Percentiles rank a stretch among this genome's conserved stretches.
These are phyloP conservation scores for Naganishia albida DNA, from an alignment of 1,284 basidiomycete species.

Conservation along the genomic window DNA sequence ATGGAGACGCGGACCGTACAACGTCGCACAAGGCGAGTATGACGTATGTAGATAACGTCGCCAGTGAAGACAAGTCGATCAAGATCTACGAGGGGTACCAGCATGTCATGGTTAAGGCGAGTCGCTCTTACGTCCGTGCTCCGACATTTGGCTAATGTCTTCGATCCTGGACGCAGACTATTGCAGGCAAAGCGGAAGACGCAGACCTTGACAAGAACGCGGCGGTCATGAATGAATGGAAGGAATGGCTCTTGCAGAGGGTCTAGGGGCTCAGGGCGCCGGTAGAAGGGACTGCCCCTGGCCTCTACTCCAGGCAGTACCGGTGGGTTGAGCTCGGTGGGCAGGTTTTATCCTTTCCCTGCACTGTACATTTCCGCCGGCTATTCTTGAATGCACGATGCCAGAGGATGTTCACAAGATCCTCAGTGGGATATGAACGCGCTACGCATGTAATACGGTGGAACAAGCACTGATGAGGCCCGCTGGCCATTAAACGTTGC, in stretches of 20 bases:
- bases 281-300: too few relatives aligned
- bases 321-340: too few relatives aligned
- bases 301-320: too few relatives aligned
- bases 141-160: neutral
- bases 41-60: constrained; percentile 51
- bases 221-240: constrained; percentile 50
- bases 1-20: constrained; percentile 56
- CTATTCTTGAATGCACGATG: too few relatives aligned
- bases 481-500: too few relatives aligned
- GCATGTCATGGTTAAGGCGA: constrained; percentile 53
- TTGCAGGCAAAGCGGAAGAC: constrained; percentile 39
- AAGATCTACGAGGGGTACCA: constrained; percentile 58
- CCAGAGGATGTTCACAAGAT: too few relatives aligned
- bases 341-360: too few relatives aligned
- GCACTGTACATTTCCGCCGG: too few relatives aligned
- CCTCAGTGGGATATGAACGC: too few relatives aligned
- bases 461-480: too few relatives aligned
- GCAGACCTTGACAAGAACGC: constrained; percentile 52
- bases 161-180: constrained; percentile 40
- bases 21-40: constrained; percentile 54
- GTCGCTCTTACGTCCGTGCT: neutral
- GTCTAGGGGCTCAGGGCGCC: neutral
- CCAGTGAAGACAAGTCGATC: constrained; percentile 52
- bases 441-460: too few relatives aligned
- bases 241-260: constrained; percentile 47